phyloP scores from a whole-genome alignment of 2,329 filamentous ascomycete genomes.

The Curvularia eragrostidis region DNA sequence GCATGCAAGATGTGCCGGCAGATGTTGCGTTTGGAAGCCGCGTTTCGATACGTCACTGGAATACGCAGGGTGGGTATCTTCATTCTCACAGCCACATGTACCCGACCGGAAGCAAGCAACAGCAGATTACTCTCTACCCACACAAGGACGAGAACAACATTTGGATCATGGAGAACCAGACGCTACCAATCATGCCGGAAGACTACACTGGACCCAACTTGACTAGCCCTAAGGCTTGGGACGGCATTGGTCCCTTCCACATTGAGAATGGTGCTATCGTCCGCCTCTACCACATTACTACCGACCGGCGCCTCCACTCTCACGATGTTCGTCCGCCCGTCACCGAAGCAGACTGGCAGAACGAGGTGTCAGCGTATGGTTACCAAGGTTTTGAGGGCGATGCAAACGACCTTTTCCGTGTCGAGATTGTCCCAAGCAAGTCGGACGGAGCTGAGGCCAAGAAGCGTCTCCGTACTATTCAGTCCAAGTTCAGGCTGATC shows the following conservation, averaged over 20 bases:
- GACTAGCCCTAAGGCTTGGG: conserved; percentile 84
- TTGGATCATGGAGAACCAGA: conserved; percentile 94
- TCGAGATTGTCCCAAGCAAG: conserved; percentile 92
- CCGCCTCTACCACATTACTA: conserved; percentile 82
- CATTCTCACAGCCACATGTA: conserved; percentile 99
- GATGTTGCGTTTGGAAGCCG: conserved; percentile 90
- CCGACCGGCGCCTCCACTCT: conserved; percentile 89
- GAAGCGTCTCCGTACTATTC: conserved; percentile 86
- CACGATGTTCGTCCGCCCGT: conserved; percentile 77
- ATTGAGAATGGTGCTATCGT: conserved; percentile 82
- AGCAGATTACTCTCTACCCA: conserved; percentile 96
- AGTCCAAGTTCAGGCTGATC: conserved; percentile 94
- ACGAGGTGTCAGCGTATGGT: conserved; percentile 94
- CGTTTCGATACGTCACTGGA: conserved; percentile 87
- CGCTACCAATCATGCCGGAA: conserved; percentile 71
- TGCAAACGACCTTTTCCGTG: conserved; percentile 92
- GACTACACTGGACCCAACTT: conserved; percentile 76
- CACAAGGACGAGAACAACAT: conserved; percentile 99
- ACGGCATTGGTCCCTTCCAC: conserved; percentile 70
- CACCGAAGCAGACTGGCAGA: conserved; percentile 73
- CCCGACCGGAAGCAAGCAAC: conserved; percentile 94
- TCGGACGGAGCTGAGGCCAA: conserved; percentile 81
- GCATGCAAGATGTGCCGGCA: conserved; percentile 92
- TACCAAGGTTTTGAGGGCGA: conserved; percentile 97
- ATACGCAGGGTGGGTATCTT: conserved; percentile 96